Conservation (phyloP, 75 land plant species). For the Selaginella tamariscina region DNA sequence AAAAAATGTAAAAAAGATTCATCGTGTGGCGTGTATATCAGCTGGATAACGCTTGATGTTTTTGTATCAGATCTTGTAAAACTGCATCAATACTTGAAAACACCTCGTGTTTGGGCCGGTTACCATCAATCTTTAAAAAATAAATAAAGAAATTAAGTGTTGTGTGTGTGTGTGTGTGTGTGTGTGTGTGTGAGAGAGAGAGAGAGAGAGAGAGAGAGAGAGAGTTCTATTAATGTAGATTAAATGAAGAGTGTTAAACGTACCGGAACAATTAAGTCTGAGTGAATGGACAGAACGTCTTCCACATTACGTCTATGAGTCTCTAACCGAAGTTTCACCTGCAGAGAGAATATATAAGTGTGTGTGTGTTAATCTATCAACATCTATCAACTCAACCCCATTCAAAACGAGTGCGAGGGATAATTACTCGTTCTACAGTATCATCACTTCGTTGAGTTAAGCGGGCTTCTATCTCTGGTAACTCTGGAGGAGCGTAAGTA, state of each 20-base stretch:
- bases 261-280: not conserved
- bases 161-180: too few relatives aligned
- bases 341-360: not conserved
- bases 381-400: not conserved
- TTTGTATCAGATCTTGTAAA: not conserved
- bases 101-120: not conserved
- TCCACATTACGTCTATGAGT: not conserved
- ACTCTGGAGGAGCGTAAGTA: conserved; percentile 5
- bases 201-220: not conserved
- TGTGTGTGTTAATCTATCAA: not conserved
- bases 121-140: not conserved
- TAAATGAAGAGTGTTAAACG: not conserved
- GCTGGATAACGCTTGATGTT: too few relatives aligned
- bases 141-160: not conserved
- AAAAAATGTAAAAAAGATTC: too few relatives aligned
- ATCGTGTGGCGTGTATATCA: too few relatives aligned
- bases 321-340: not conserved
- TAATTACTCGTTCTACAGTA: not conserved
- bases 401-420: not conserved
- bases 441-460: conserved; percentile 11
- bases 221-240: not conserved
- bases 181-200: too few relatives aligned
- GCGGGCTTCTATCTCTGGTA: conserved; percentile 6
- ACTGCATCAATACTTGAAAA: not conserved
- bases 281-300: not conserved